phyloP scores from a whole-genome alignment of 1,139 yeast genomes.

The Suhomyces guaymorum region DNA sequence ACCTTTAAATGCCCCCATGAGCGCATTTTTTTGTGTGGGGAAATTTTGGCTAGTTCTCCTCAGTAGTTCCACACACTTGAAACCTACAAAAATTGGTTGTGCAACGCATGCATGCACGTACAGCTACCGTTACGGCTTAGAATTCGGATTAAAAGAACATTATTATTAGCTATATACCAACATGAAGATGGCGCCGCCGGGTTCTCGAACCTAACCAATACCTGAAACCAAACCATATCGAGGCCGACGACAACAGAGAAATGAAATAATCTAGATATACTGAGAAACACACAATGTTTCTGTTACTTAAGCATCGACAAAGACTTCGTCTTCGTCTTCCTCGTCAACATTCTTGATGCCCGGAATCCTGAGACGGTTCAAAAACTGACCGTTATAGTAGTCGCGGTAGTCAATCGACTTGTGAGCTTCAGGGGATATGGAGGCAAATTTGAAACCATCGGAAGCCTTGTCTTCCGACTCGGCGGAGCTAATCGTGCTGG shows the following conservation, averaged over 20 bases:
- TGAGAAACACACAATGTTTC: no score
- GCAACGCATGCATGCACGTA: no score
- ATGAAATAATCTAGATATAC: conserved; percentile 8
- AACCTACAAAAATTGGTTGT: no score
- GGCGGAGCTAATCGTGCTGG: conserved; percentile 15
- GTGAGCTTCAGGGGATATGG: conserved; percentile 3
- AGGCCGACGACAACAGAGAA: conserved; percentile 7
- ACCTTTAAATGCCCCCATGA: no score
- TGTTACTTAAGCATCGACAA: conserved; percentile 25
- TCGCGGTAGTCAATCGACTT: conserved; percentile 17
- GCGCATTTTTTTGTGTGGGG: no score
- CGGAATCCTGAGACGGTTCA: conserved; percentile 20
- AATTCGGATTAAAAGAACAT: no score
- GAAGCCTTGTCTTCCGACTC: conserved; percentile 10
- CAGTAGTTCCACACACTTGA: no score
- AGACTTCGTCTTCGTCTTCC: conserved; percentile 31
- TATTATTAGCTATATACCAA: conserved; percentile 9
- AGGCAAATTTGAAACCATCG: conserved; percentile 10
- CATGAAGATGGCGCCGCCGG: conserved; percentile 1
- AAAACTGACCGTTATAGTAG: conserved; percentile 19
- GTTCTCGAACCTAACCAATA: neutral
- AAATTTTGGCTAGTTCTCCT: no score
- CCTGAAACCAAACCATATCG: conserved; percentile 3
- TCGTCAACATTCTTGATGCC: conserved; percentile 25
- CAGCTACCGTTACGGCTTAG: no score